Conservation (phyloP, 148 eudicot genomes). For the Heliamphora exappendiculata region DNA sequence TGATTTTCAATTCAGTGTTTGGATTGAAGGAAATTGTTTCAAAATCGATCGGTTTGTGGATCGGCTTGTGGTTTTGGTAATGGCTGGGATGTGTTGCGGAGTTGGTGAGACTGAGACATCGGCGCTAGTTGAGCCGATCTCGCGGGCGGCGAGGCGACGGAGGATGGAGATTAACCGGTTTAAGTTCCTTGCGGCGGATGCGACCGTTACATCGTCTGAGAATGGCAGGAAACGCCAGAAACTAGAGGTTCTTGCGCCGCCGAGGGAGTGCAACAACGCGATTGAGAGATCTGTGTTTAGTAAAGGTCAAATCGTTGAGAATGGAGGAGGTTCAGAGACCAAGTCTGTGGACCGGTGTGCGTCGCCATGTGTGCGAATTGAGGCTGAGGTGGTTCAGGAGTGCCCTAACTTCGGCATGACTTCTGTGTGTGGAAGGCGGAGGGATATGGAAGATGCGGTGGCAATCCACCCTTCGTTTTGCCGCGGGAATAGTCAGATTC, state of each 20-base stretch:
- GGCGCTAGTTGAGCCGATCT: constrained; percentile 37
- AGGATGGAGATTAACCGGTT: constrained; percentile 45
- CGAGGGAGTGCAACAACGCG: not conserved
- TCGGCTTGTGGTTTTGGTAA: not conserved
- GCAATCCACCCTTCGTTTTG: constrained; percentile 36
- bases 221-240: constrained; percentile 11
- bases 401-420: constrained; percentile 32
- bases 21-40: not conserved
- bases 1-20: not conserved
- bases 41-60: not conserved
- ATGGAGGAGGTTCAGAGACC: not conserved
- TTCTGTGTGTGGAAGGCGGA: constrained; percentile 37
- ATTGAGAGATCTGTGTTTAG: not conserved
- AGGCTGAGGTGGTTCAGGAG: not conserved
- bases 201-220: constrained; percentile 10
- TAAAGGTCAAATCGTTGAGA: not conserved
- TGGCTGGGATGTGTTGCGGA: constrained; percentile 69
- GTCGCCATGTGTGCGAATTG: not conserved
- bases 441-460: constrained; percentile 50
- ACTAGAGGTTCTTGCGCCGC: not conserved
- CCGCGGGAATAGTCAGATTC: not conserved
- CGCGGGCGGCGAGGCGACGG: constrained; percentile 33
- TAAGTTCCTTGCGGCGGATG: constrained; percentile 30
- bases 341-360: not conserved
- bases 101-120: constrained; percentile 48